Evolutionary conservation across 768 basidiomycete species (phyloP), one percentile per base, ranked within the genome.

Genomic region (Macrolepiota fuliginosa): DNA sequence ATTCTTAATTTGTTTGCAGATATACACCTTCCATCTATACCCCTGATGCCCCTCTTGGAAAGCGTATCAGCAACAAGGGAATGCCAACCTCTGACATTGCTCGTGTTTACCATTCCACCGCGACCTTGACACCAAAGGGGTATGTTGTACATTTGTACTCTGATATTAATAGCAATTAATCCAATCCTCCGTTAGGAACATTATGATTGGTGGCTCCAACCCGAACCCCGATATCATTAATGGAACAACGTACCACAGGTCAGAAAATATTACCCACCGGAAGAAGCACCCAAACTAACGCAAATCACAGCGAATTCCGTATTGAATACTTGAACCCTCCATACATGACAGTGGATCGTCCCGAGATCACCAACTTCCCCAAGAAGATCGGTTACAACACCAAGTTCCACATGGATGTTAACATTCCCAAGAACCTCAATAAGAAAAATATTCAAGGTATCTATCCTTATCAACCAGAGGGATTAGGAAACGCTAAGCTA

Each of bases 91-190:
- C 75, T 1, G 62, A 71, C 35, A 78, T 87, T 63, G 79, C 84
- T 56, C 74, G 87, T 17, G 56, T 89, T 73, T 89, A 89, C 73
- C 87, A 89, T 71, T 86, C 86, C 1, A 77, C 77, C 5, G 83
- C 81, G 11, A 83, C 81, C 37, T 74, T 87, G 63, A 80, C 85
- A 17, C 81, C 82, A n/a, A 81, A 81, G 62, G 84, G 83, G 65
- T 80, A 75, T 42, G 73, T 79, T 10, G 22, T 10, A 45, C 22
- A 25, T 19, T 15, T 15, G 24, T 15, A 49, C 12, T 11, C 6
- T 49, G 9, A 49, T 27, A 29, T 5, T 13, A 12, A 47, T 7
- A 49, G 11, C 10, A 24, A 22, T 42, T 49, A 47, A 51, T 29
- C 46, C 29, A 22, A 50, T 46, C 4, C 24, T 12, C 35, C 25